Evolutionary conservation across 1,284 basidiomycete species (phyloP).

Genomic region (Thelephora terrestris): DNA sequence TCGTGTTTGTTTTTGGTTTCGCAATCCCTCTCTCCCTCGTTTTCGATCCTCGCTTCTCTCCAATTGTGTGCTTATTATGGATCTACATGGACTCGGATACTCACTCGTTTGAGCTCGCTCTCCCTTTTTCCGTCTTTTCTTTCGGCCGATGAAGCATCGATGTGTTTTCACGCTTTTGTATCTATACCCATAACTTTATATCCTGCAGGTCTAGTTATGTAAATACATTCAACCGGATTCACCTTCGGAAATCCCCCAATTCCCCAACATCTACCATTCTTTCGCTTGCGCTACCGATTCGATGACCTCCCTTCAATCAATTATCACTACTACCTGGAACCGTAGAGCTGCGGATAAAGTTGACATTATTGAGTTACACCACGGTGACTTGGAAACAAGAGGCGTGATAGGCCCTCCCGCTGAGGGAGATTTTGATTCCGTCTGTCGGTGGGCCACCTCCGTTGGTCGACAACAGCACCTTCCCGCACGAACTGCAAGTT

Average conservation of each 20-base stretch:
- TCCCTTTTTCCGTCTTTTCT: background rate
- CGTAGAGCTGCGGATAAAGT: no score
- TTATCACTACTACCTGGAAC: no score
- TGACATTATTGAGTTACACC: no score
- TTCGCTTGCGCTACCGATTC: no score
- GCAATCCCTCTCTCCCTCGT: no score
- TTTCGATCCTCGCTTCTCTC: background rate
- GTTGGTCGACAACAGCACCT: conserved; percentile 23
- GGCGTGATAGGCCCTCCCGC: background rate
- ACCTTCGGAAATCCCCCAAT: no score
- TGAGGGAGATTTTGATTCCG: background rate
- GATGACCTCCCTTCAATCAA: no score
- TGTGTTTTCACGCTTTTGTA: background rate
- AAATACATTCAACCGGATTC: no score
- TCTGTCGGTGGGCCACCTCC: conserved; percentile 1
- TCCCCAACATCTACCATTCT: no score
- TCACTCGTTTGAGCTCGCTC: background rate
- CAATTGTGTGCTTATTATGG: background rate
- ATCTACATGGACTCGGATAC: background rate
- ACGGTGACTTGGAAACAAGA: background rate
- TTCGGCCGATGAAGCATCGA: no score
- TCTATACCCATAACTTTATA: conserved; percentile 1
- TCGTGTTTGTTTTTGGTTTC: no score
- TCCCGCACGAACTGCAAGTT: conserved; percentile 38
- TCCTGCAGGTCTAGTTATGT: background rate